phyloP scores from a whole-genome alignment of 495 filamentous ascomycete genomes.

The Xylaria intraflava region DNA sequence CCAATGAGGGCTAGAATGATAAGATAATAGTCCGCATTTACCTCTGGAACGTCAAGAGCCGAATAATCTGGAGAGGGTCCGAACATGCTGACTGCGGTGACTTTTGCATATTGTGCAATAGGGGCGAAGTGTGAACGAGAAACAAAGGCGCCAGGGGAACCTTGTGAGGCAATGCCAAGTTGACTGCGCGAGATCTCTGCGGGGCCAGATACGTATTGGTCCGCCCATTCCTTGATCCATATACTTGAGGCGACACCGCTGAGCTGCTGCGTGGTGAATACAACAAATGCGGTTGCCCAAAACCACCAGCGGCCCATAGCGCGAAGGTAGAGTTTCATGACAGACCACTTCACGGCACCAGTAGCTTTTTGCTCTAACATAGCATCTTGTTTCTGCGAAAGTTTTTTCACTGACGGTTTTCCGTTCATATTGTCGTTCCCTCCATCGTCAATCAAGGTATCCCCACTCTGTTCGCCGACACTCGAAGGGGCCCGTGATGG shows the following conservation, averaged over 20 bases:
- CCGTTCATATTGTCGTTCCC: conserved; percentile 24
- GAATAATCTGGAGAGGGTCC: conserved; percentile 18
- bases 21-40: conserved; percentile 80
- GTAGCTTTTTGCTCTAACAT: conserved; percentile 67
- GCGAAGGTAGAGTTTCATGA: conserved; percentile 74
- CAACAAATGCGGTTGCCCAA: conserved; percentile 66
- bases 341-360: conserved; percentile 79
- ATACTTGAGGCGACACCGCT: conserved; percentile 78
- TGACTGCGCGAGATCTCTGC: conserved; percentile 23
- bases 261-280: conserved; percentile 76
- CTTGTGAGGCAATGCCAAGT: conserved; percentile 33
- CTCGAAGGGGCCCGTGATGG: conserved; percentile 71
- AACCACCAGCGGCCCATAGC: conserved; percentile 95
- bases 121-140: conserved; percentile 31
- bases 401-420: conserved; percentile 37
- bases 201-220: conserved; percentile 40
- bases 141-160: conserved; percentile 15
- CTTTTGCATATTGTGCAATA: conserved; percentile 27
- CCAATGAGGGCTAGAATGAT: conserved; percentile 75
- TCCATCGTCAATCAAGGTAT: conserved; percentile 40
- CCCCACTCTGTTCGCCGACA: conserved; percentile 47
- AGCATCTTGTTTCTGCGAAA: conserved; percentile 44
- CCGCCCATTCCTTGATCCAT: conserved; percentile 89
- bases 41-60: conserved; percentile 41
- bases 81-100: conserved; percentile 11